These are phyloP conservation scores for Panicum hallii DNA, from an alignment of 202 grass and related monocot genomes.

Conservation along the genomic window DNA sequence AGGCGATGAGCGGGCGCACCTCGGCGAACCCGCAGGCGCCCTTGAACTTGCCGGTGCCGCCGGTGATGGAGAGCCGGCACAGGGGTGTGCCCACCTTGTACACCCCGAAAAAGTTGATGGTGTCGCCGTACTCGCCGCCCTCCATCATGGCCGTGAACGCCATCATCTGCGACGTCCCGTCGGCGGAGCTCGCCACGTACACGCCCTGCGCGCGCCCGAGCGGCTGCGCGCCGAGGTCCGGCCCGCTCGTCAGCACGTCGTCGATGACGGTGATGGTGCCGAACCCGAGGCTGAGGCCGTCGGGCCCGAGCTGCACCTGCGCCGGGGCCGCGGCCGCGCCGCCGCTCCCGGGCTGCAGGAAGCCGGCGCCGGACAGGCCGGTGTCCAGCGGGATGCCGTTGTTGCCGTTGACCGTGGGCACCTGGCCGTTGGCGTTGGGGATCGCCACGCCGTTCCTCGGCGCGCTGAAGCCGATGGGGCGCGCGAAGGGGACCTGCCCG, in stretches of 20 bases:
- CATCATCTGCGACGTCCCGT: conserved; percentile 72
- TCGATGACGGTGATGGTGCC: conserved; percentile 72
- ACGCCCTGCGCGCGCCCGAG: conserved; percentile 65
- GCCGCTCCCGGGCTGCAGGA: conserved; percentile 49
- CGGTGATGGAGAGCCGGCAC: conserved; percentile 66
- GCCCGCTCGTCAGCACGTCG: conserved; percentile 62
- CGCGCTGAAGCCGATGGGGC: conserved; percentile 64
- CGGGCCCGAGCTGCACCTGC: conserved; percentile 63
- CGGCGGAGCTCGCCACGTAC: conserved; percentile 68
- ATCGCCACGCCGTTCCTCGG: conserved; percentile 63
- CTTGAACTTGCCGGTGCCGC: conserved; percentile 72
- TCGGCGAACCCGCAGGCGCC: conserved; percentile 65
- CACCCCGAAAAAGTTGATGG: conserved; percentile 69
- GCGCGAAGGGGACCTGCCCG: conserved; percentile 75
- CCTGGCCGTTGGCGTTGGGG: conserved; percentile 64
- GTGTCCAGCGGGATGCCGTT: conserved; percentile 74
- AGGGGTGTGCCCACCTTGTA: conserved; percentile 58
- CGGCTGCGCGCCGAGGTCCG: conserved; percentile 55
- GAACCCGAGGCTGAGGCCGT: conserved; percentile 70
- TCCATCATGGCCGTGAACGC: conserved; percentile 78
- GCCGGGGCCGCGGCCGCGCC: conserved; percentile 30
- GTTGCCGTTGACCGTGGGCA: conserved; percentile 68
- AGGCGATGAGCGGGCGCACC: conserved; percentile 59
- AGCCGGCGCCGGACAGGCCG: conserved; percentile 58
- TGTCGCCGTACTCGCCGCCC: conserved; percentile 73